phyloP scores from a whole-genome alignment of 164 flowering plant species.

The Nymphaea colorata region DNA sequence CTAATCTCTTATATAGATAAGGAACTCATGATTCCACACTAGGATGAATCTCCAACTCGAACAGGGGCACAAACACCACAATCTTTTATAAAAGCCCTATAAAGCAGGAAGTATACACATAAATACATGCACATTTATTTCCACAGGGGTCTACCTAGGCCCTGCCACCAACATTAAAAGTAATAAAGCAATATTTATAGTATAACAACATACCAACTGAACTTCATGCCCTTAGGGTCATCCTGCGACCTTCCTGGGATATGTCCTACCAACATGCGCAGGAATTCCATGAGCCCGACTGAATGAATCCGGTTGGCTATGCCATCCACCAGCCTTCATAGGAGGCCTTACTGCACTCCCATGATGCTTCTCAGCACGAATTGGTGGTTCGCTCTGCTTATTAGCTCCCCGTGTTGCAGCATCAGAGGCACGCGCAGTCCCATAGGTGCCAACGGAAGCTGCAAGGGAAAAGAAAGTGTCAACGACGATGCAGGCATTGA shows the following conservation, averaged over 20 bases:
- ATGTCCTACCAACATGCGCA: slow-evolving; percentile 22
- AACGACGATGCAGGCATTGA: not conserved
- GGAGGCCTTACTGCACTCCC: slow-evolving; percentile 6
- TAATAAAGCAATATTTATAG: not conserved
- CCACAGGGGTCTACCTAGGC: too few relatives aligned
- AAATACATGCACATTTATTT: too few relatives aligned
- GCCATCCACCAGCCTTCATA: slow-evolving; percentile 21
- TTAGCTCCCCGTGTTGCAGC: slow-evolving; percentile 19
- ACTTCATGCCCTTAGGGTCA: slow-evolving; percentile 10
- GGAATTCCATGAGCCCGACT: slow-evolving; percentile 39
- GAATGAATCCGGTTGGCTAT: slow-evolving; percentile 14
- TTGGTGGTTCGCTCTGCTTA: slow-evolving; percentile 37
- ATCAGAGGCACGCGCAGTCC: slow-evolving; percentile 24
- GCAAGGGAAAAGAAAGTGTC: slow-evolving; percentile 7
- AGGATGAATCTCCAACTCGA: too few relatives aligned
- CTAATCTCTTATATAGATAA: too few relatives aligned
- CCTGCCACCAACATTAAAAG: too few relatives aligned
- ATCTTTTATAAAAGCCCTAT: too few relatives aligned
- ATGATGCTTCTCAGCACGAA: slow-evolving; percentile 16
- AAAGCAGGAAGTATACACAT: too few relatives aligned
- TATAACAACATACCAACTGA: not conserved
- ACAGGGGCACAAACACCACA: too few relatives aligned
- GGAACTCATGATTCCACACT: too few relatives aligned
- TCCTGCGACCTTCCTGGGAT: slow-evolving; percentile 53
- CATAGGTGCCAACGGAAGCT: slow-evolving; percentile 25